Evolutionary conservation across 352 stramenopile species (phyloP), one percentile per base, ranked within the genome.

Genomic region (Phytophthora fragariaefolia): DNA sequence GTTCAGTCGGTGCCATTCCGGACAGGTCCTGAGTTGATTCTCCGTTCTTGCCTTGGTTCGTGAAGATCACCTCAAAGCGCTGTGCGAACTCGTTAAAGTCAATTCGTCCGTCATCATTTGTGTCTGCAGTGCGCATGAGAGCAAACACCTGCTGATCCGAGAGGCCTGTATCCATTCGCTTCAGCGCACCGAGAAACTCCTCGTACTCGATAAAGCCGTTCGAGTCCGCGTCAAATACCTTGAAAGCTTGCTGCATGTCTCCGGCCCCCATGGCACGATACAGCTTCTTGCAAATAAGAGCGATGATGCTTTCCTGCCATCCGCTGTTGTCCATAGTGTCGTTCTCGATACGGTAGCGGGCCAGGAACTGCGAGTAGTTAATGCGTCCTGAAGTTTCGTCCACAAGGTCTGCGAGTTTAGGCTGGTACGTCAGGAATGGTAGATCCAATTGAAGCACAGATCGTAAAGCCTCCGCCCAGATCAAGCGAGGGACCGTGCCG

Each of bases 291-390:
- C 93, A 98, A 49, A 98, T 96, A 6, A 83, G 69, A 13, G 89
- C 81, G 43, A 98, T 96, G 45, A 98, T 96, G 47, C 76, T 89
- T 58, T 97, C 91, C 66, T 97, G 89, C 92, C 92, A 98, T 15
- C 85, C 88, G 6, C 70, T 93, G 50, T 84, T 85, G 62, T 97
- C 91, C 58, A 95, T 83, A 1, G 82, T 52, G 12, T 92, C 85
- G 50, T 98, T 97, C 49, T 97, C 86, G 50, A 98, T 97, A 24
- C 90, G 89, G 68, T 97, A 98, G 7, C 93, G 89, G 53, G 94
- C 85, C n/a, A 98, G 73, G 68, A 98, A 98, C 28, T 85, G 91
- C 26, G 90, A 97, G 82, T 98, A 98, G 71, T 98, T 98, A 73
- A 98, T 97, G 27, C 70, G 76, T 23, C 80, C 83, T 6, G 66